phyloP scores from a whole-genome alignment of 2,329 filamentous ascomycete species.

The Plectosphaerella cucumerina region DNA sequence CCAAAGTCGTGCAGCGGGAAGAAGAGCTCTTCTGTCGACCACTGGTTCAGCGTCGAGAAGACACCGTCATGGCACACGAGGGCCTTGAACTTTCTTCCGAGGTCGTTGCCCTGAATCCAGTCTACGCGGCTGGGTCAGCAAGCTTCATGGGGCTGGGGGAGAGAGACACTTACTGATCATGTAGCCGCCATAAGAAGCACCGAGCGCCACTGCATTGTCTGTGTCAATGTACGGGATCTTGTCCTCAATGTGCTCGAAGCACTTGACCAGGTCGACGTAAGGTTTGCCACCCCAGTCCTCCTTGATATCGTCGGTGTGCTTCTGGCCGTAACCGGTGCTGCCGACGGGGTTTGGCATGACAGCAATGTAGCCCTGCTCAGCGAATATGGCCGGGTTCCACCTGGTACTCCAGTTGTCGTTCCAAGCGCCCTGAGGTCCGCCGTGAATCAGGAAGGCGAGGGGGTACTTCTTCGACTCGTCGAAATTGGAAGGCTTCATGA shows the following conservation, averaged over 20 bases:
- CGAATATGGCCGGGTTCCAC: conserved; percentile 84
- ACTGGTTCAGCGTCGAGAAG: conserved; percentile 66
- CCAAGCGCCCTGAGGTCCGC: conserved; percentile 77
- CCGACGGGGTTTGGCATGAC: conserved; percentile 81
- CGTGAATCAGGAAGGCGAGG: conserved; percentile 75
- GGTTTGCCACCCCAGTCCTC: conserved; percentile 81
- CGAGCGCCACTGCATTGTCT: conserved; percentile 64
- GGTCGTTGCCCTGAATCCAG: conserved; percentile 84
- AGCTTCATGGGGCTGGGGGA: neutral
- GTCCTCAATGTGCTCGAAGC: conserved; percentile 68
- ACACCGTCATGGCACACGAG: conserved; percentile 87
- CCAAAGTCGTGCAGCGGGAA: conserved; percentile 66
- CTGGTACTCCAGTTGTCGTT: conserved; percentile 71
- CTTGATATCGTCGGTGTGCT: conserved; percentile 70
- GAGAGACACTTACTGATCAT: conserved; percentile 57
- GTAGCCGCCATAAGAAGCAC: conserved; percentile 71
- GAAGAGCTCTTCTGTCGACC: conserved; percentile 65
- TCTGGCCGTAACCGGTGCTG: conserved; percentile 77
- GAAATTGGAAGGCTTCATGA: conserved; percentile 65
- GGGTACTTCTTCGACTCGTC: conserved; percentile 70
- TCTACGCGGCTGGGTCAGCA: conserved; percentile 38
- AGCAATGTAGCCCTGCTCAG: conserved; percentile 82
- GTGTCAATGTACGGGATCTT: conserved; percentile 67
- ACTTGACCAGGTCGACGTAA: conserved; percentile 76
- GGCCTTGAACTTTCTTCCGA: conserved; percentile 82